These are phyloP conservation scores for Acacia acuminata DNA, from an alignment of 306 rosid species.

Conservation along the genomic window DNA sequence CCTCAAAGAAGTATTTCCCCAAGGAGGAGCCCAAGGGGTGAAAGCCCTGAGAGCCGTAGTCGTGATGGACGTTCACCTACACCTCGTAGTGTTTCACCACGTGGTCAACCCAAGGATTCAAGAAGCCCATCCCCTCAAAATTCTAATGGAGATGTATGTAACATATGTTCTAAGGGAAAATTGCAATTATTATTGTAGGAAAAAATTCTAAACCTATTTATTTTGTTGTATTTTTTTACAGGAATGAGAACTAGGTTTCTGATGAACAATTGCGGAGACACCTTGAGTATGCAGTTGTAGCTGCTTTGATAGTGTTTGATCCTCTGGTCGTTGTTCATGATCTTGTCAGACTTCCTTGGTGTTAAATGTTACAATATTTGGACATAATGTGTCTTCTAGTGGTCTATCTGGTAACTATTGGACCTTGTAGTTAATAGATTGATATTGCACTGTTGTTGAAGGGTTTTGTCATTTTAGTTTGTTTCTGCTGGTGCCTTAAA, in stretches of 20 bases:
- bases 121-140: slow-evolving; percentile 61
- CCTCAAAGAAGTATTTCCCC: slow-evolving; percentile 58
- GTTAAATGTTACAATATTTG: slow-evolving; percentile 41
- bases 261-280: slow-evolving; percentile 27
- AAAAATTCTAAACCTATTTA: background rate
- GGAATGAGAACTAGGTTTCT: slow-evolving; percentile 43
- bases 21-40: slow-evolving; percentile 51
- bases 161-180: background rate
- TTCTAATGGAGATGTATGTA: slow-evolving; percentile 72
- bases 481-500: background rate
- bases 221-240: slow-evolving; percentile 22
- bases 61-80: slow-evolving; percentile 49
- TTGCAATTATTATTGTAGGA: background rate
- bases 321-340: slow-evolving; percentile 45
- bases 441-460: slow-evolving; percentile 23
- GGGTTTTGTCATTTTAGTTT: slow-evolving; percentile 29
- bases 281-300: slow-evolving; percentile 34
- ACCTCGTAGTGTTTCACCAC: slow-evolving; percentile 68
- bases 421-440: slow-evolving; percentile 44
- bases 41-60: slow-evolving; percentile 56
- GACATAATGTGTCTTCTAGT: slow-evolving; percentile 38
- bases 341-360: slow-evolving; percentile 47
- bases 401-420: slow-evolving; percentile 35
- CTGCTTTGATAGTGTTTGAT: slow-evolving; percentile 43
- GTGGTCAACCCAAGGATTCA: slow-evolving; percentile 47